Evolutionary conservation across 257 asterid species (phyloP), one percentile per base, ranked within the genome.

Genomic region (Solanum arcanum): DNA sequence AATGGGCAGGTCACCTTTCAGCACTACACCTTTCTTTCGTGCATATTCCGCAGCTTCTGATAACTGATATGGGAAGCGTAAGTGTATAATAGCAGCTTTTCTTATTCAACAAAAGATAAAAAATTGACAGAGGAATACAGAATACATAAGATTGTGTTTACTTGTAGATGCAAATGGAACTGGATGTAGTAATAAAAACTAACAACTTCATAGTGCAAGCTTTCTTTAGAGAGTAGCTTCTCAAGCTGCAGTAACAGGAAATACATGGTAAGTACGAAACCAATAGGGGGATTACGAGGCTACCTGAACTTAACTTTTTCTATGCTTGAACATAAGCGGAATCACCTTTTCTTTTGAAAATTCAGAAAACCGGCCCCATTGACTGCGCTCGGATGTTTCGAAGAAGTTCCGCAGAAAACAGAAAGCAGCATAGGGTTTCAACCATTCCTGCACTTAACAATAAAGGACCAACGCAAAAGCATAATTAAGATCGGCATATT

Each of bases 1-100:
- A 37, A 97, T 97, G 13, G 99, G 99, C 87, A 97, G 96, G 89
- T 97, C 99, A 49, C 99, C 99, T 95, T 97, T 97, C 87, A 97
- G 89, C 80, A 97, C 92, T n/a, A 97, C 95, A 85, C 97, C 98
- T 80, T 91, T 95, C 90, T 90, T 90, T 89, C 96, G 92, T 35
- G 99, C 99, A 89, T 97, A 97, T 59, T 93, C 96, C 2, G 99
- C 94, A 86, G 99, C 98, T 97, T 95, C 99, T 10, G 94, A 93
- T 85, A 97, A 91, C 99, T 97, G 93, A 87, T 44, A 86, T 86
- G 52, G 87, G 31, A 81, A 49, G 12, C 85, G 42, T 64, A 84
- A 68, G 86, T 13, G 77, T 56, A 74, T 25, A 33, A 60, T 83
- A 68, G 37, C 82, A 83, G 33, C 70, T 81, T 89, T 69, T 83